A percentile compares a stretch with the other conserved stretches of the same genome.
phyloP scores from a whole-genome alignment of 208 protist species.

The Novymonas esmeraldas region DNA sequence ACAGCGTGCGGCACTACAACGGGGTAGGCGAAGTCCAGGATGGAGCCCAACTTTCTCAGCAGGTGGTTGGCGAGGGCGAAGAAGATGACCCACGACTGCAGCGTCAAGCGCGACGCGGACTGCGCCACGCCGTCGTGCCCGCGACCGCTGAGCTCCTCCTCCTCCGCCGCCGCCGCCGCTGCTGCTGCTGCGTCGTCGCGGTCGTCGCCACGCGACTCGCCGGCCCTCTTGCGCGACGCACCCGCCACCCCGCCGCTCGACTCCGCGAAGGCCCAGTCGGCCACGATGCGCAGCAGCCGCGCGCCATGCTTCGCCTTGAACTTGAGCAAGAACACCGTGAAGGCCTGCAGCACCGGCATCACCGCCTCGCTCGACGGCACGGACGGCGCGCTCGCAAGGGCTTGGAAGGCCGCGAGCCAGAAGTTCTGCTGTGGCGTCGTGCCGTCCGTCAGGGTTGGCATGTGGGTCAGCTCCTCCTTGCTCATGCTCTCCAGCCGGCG shows the following conservation, averaged over 20 bases:
- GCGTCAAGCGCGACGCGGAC: constrained; percentile 42
- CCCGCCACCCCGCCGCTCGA: constrained; percentile 24
- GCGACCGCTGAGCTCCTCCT: constrained; percentile 26
- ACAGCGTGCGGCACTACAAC: constrained; percentile 66
- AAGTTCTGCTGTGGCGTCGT: constrained; percentile 68
- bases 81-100: constrained; percentile 83
- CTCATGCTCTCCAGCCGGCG: constrained; percentile 65
- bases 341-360: constrained; percentile 75
- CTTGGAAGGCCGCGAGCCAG: constrained; percentile 82
- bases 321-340: constrained; percentile 86
- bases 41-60: constrained; percentile 73
- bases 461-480: constrained; percentile 75
- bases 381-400: constrained; percentile 57
- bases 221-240: constrained; percentile 7
- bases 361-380: constrained; percentile 71
- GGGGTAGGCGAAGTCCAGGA: constrained; percentile 84
- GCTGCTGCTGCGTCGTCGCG: constrained; percentile 12
- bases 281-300: constrained; percentile 59
- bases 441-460: constrained; percentile 63
- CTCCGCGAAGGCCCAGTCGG: constrained; percentile 83
- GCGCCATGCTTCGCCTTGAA: constrained; percentile 87
- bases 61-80: constrained; percentile 81
- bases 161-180: too few species aligned
- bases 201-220: not conserved
- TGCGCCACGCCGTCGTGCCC: constrained; percentile 22